Conservation (phyloP, 768 basidiomycete genomes). For the Calvatia gigantea region DNA sequence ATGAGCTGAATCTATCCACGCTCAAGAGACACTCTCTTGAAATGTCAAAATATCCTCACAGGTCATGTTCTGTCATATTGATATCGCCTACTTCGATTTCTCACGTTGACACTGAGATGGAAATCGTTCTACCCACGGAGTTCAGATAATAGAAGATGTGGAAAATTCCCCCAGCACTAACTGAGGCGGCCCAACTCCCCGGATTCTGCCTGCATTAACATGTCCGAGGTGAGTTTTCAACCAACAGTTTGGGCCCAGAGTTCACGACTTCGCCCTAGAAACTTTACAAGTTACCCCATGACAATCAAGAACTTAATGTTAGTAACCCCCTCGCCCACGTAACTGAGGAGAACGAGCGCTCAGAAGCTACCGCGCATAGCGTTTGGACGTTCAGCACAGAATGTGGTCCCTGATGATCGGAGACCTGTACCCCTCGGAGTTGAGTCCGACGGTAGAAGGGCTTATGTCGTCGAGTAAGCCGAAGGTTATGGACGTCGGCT, state of each 20-base stretch:
- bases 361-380: slow-evolving; percentile 12
- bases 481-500: slow-evolving; percentile 25
- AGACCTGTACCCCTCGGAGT: slow-evolving; percentile 21
- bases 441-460: slow-evolving; percentile 13
- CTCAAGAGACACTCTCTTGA: background rate
- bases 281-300: background rate
- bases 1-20: no score
- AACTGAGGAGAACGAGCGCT: background rate
- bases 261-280: background rate
- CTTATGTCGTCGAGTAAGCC: slow-evolving; percentile 12
- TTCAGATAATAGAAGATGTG: background rate
- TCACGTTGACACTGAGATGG: background rate
- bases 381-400: slow-evolving; percentile 21
- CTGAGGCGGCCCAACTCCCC: background rate
- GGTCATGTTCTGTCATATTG: background rate
- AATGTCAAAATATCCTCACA: background rate
- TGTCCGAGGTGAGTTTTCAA: background rate
- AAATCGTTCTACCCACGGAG: slow-evolving; percentile 1
- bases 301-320: slow-evolving; percentile 7
- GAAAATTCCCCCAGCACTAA: background rate
- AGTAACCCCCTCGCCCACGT: background rate
- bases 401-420: slow-evolving; percentile 24
- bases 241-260: background rate
- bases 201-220: background rate
- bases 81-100: background rate